These are phyloP conservation scores for Pseudevernia furfuracea DNA, from an alignment of 495 filamentous ascomycete species.

Conservation along the genomic window DNA sequence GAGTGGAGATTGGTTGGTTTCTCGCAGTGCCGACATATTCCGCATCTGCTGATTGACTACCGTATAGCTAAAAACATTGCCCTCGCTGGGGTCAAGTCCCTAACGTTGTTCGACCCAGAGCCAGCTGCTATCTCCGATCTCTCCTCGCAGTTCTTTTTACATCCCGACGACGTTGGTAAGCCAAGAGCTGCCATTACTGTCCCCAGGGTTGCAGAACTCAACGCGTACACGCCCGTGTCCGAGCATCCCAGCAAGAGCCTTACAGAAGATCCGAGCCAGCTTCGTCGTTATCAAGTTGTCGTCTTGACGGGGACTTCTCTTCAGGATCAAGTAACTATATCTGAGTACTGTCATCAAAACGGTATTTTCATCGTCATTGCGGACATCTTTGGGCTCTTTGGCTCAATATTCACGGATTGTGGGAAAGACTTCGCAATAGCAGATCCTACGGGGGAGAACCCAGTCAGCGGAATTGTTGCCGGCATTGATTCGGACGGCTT, in stretches of 20 bases:
- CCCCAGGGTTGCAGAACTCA: slow-evolving; percentile 86
- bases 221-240: slow-evolving; percentile 86
- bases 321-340: slow-evolving; percentile 69
- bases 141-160: slow-evolving; percentile 95
- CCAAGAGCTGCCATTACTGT: slow-evolving; percentile 78
- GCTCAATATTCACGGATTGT: slow-evolving; percentile 94
- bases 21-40: not conserved
- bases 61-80: slow-evolving; percentile 87
- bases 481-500: slow-evolving; percentile 80
- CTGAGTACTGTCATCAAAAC: slow-evolving; percentile 87
- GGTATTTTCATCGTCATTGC: slow-evolving; percentile 82
- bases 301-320: slow-evolving; percentile 81
- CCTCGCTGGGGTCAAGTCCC: slow-evolving; percentile 83
- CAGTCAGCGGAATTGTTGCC: slow-evolving; percentile 82
- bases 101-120: slow-evolving; percentile 82
- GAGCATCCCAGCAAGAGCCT: slow-evolving; percentile 61
- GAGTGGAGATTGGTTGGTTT: slow-evolving; percentile 78
- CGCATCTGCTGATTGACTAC: slow-evolving; percentile 6
- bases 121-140: slow-evolving; percentile 76
- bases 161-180: slow-evolving; percentile 80
- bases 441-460: slow-evolving; percentile 85
- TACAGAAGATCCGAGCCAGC: slow-evolving; percentile 59
- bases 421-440: slow-evolving; percentile 84
- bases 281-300: slow-evolving; percentile 84
- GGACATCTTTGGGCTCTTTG: slow-evolving; percentile 90